These are phyloP conservation scores for Parasitella parasitica DNA, from an alignment of 371 early-diverging fungal genomes.

Conservation along the genomic window DNA sequence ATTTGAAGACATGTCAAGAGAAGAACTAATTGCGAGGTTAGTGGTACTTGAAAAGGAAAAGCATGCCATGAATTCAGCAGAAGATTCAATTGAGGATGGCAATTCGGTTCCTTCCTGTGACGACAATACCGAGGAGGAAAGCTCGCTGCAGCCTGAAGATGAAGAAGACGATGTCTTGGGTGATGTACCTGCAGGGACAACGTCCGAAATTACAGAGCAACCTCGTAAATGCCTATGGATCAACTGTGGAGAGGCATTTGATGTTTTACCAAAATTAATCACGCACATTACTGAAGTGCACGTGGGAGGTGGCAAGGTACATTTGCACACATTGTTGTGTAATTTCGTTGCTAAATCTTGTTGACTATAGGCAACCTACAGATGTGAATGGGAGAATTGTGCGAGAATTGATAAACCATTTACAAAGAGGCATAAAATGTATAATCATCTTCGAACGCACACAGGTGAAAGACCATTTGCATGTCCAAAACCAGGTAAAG, in stretches of 20 bases:
- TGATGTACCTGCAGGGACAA: neutral
- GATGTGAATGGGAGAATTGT: conserved; percentile 84
- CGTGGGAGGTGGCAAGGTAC: conserved; percentile 28
- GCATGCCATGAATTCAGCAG: neutral
- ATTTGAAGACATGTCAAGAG: conserved; percentile 20
- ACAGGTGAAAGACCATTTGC: conserved; percentile 79
- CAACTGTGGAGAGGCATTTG: conserved; percentile 18
- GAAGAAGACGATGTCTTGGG: conserved; percentile 26
- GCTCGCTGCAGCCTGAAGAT: conserved; percentile 15
- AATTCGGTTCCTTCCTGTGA: neutral
- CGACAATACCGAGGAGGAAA: conserved; percentile 7
- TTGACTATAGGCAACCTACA: conserved; percentile 61
- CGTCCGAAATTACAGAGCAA: neutral
- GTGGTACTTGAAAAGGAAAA: conserved; percentile 24
- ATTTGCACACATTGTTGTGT: neutral
- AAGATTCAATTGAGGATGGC: neutral
- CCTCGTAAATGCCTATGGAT: conserved; percentile 15
- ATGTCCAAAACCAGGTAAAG: conserved; percentile 56
- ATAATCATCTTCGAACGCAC: conserved; percentile 87
- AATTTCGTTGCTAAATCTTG: neutral
- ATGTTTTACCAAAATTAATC: conserved; percentile 14
- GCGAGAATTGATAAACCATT: conserved; percentile 76
- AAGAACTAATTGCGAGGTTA: conserved; percentile 20
- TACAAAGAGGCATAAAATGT: conserved; percentile 88
- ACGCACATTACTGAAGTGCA: conserved; percentile 21